Base-by-base conservation (phyloP, 2,329 filamentous ascomycete genomes). In the Tolypocladium endophyticum region DNA sequence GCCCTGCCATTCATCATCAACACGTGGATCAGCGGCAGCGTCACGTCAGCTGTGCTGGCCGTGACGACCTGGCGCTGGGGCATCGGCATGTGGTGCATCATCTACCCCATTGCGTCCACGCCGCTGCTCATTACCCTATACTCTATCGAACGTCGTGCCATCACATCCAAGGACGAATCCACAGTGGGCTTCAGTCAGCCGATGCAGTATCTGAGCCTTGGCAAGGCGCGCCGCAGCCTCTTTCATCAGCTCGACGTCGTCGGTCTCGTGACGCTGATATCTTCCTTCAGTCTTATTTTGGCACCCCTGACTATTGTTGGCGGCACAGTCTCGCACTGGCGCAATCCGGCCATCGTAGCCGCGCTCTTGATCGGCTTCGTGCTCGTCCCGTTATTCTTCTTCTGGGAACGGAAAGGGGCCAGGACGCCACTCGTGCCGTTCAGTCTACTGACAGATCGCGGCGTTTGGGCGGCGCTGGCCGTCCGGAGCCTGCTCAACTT, bases 11-110 rank as follows among this genome's bases (percentile, higher is more conserved):
- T 84, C 65, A 67, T 86, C 53, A 75, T 84, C 69, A 87, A 87
- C 65, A 84, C 84, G 0, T 87, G 84, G 84, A 77, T 87, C 18
- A 82, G 81, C 61, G 85, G 84, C 25, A 79, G 82, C 62, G 72
- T 87, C 56, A 78, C 81, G 0, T 67, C 70, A 0, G 76, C 80
- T 0, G 81, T 86, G 0, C 66, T 86, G 25, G 64, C 60, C 0
- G 68, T 67, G 2, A 81, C 81, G 0, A 78, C 74, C 1, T 87
- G 85, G 85, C 72, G 78, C 60, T 87, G 83, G 83, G 85, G 84
- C 18, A 77, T 85, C 30, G 84, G 83, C 63, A 87, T 87, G 83
- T 87, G 81, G 77, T 77, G 76, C 55, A 80, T 87, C 62, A 83
- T 86, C 56, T 86, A 82, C 65, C 80, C 84, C 1, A 72, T 82